Percentiles rank a stretch among this genome's conserved stretches.
Conservation (phyloP, 306 rosid genomes). For the Prunus davidiana region DNA sequence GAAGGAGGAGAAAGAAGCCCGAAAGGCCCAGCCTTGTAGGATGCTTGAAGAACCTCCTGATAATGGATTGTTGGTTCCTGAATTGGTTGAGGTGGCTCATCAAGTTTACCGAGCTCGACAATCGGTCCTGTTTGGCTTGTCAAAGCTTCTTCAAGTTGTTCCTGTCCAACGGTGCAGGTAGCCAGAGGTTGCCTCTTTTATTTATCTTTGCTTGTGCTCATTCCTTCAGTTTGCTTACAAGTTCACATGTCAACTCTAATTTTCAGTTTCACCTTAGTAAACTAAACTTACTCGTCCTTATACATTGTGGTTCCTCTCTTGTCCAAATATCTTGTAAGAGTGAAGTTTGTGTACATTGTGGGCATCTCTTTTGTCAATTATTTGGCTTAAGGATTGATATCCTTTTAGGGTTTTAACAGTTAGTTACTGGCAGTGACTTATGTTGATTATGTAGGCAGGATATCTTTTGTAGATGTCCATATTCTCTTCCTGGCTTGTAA, state of each 20-base stretch:
- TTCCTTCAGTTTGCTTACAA: not conserved
- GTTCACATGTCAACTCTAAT: not conserved
- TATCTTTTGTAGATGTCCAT: no score
- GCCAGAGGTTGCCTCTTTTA: not conserved
- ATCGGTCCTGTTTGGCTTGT: constrained; percentile 44
- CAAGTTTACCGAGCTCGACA: constrained; percentile 55
- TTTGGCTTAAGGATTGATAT: not conserved
- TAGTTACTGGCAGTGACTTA: not conserved
- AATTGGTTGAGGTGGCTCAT: constrained; percentile 62
- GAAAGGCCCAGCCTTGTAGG: constrained; percentile 60
- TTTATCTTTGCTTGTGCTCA: no score
- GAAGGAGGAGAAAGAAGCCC: constrained; percentile 55
- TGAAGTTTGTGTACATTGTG: not conserved
- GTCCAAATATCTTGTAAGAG: not conserved
- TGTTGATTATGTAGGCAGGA: not conserved
- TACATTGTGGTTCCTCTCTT: not conserved
- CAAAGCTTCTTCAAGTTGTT: constrained; percentile 44
- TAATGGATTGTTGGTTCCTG: constrained; percentile 76
- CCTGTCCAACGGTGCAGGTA: constrained; percentile 61
- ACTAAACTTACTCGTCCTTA: not conserved
- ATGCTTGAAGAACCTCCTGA: constrained; percentile 61
- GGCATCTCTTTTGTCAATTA: no score
- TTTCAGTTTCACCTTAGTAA: not conserved
- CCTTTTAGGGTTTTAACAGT: not conserved
- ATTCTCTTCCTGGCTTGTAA: not conserved